Conservation (phyloP, 1,139 yeast genomes). For the Martiniozyma asiatica region DNA sequence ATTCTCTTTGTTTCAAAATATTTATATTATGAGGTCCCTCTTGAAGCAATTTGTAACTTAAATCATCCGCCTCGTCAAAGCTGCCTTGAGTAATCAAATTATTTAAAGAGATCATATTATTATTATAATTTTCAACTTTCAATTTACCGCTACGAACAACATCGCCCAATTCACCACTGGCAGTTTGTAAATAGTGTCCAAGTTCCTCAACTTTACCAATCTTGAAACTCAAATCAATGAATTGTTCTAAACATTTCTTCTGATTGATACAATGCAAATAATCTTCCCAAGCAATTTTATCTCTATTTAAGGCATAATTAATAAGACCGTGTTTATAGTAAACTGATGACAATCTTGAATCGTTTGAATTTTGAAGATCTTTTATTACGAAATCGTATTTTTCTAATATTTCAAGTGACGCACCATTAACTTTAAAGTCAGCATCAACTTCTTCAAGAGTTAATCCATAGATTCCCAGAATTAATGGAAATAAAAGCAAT, state of each 20-base stretch:
- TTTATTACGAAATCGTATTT: slow-evolving; percentile 22
- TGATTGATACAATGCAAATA: slow-evolving; percentile 26
- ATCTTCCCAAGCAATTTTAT: slow-evolving; percentile 34
- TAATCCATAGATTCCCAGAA: not conserved
- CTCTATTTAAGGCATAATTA: slow-evolving; percentile 38
- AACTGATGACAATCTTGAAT: slow-evolving; percentile 22
- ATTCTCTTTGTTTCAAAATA: not conserved
- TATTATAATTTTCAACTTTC: no score
- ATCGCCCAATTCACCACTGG: no score
- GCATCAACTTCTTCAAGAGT: slow-evolving; percentile 8
- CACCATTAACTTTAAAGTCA: slow-evolving; percentile 12
- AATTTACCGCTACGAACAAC: no score
- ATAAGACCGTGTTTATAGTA: slow-evolving; percentile 44
- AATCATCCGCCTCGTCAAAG: slow-evolving; percentile 19
- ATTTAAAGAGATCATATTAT: not conserved
- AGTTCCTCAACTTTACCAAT: slow-evolving; percentile 31
- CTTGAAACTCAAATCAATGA: slow-evolving; percentile 33
- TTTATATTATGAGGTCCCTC: slow-evolving; percentile 20
- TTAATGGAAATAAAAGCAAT: no score
- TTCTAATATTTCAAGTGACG: slow-evolving; percentile 15
- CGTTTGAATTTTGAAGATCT: slow-evolving; percentile 7
- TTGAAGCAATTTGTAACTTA: slow-evolving; percentile 17
- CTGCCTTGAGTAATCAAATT: slow-evolving; percentile 5
- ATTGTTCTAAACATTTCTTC: slow-evolving; percentile 31
- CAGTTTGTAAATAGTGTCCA: slow-evolving; percentile 1